phyloP scores from a whole-genome alignment of 306 rosid species.

The Castanea mollissima region DNA sequence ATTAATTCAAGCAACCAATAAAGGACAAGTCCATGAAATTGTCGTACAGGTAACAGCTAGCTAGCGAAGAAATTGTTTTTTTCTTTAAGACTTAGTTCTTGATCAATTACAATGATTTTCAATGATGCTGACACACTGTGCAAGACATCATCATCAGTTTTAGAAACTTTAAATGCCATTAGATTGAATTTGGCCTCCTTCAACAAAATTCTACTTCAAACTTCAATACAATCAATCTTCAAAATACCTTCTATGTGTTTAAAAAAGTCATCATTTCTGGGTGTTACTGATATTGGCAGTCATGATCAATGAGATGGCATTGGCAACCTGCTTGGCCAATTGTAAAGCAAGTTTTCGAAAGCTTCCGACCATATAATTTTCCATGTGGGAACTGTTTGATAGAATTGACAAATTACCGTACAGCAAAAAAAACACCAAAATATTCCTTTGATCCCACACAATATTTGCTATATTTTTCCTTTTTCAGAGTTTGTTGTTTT shows the following conservation, averaged over 20 bases:
- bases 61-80: background rate
- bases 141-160: background rate
- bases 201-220: background rate
- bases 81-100: background rate
- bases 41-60: background rate
- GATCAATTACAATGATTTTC: background rate
- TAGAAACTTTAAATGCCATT: too few species aligned
- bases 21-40: background rate
- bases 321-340: background rate
- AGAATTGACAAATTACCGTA: background rate
- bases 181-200: background rate
- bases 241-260: too few species aligned
- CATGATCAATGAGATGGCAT: background rate
- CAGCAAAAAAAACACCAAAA: background rate
- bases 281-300: background rate
- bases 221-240: too few species aligned
- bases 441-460: background rate
- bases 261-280: background rate
- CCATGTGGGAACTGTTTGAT: background rate
- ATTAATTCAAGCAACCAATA: background rate
- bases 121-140: background rate
- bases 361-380: background rate
- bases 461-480: background rate
- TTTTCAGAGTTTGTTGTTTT: background rate
- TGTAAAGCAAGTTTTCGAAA: background rate